A percentile compares a stretch with the other conserved stretches of the same genome.
Conservation (phyloP, 805 yeast genomes). For the Starmerella asiatica region DNA sequence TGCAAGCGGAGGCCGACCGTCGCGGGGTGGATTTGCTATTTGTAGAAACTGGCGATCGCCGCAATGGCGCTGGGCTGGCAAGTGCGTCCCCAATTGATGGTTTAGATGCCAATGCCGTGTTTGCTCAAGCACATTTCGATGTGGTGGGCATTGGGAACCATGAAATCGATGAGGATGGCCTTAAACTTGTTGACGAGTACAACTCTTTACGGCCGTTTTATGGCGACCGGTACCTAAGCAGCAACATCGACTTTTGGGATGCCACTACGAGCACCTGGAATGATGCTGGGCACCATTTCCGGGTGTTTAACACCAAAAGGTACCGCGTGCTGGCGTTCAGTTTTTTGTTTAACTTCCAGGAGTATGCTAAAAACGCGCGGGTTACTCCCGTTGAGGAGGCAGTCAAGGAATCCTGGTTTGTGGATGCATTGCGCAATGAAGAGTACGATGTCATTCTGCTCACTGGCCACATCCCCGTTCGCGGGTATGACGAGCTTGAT, state of each 20-base stretch:
- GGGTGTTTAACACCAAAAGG: constrained; percentile 50
- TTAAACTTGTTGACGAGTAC: constrained; percentile 52
- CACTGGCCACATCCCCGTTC: constrained; percentile 70
- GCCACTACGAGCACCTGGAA: constrained; percentile 26
- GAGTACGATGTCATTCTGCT: constrained; percentile 56
- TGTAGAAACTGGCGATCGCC: too few relatives aligned
- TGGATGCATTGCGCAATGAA: constrained; percentile 29
- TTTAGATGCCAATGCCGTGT: constrained; percentile 44
- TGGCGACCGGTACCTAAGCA: too few relatives aligned
- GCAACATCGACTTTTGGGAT: constrained; percentile 27
- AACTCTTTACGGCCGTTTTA: constrained; percentile 41
- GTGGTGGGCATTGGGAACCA: constrained; percentile 80
- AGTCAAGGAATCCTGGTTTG: constrained; percentile 52
- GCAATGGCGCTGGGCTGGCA: constrained; percentile 83
- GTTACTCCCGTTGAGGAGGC: constrained; percentile 50
- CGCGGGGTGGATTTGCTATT: too few relatives aligned
- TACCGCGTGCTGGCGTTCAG: constrained; percentile 54
- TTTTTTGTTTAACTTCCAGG: constrained; percentile 61
- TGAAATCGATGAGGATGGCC: constrained; percentile 60
- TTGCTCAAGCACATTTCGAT: constrained; percentile 54
- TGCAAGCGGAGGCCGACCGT: too few relatives aligned
- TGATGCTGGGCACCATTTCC: constrained; percentile 54
- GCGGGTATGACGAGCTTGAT: constrained; percentile 42
- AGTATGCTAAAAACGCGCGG: constrained; percentile 43
- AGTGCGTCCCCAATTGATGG: constrained; percentile 74